Evolutionary conservation across 805 yeast genomes (phyloP).

Genomic region (Candida incommunis): DNA sequence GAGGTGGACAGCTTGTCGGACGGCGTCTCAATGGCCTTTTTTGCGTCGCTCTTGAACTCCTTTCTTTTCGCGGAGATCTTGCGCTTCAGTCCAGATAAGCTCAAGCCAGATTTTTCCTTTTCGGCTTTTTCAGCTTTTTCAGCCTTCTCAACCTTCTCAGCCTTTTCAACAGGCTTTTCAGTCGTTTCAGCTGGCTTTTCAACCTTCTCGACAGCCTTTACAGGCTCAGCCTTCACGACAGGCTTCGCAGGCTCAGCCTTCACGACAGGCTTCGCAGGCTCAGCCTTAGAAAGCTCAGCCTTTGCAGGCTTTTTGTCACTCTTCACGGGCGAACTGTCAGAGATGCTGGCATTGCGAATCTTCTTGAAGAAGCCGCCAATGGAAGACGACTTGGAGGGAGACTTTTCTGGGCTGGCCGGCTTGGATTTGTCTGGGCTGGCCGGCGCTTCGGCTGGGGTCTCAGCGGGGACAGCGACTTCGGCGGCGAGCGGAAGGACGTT

Average conservation of each 20-base stretch:
- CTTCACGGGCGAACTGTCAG: background rate
- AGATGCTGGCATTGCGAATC: background rate
- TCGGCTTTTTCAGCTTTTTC: background rate
- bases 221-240: too few species aligned
- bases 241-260: too few species aligned
- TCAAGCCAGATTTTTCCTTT: background rate
- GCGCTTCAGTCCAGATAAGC: background rate
- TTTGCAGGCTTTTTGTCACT: background rate
- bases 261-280: too few species aligned
- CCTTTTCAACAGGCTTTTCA: background rate
- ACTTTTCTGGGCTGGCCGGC: background rate
- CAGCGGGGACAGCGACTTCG: too few species aligned
- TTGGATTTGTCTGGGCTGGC: background rate
- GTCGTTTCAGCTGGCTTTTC: too few species aligned
- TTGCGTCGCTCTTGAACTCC: too few species aligned
- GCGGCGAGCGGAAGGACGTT: constrained; percentile 1
- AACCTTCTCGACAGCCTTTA: too few species aligned
- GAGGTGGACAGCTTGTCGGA: background rate
- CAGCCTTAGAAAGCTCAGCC: background rate
- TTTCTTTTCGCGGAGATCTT: background rate
- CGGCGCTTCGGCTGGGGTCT: too few species aligned
- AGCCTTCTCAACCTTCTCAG: constrained; percentile 2
- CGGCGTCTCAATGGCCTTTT: background rate
- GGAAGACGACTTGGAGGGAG: background rate
- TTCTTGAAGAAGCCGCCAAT: background rate